phyloP scores from a whole-genome alignment of 2,329 filamentous ascomycete genomes.

The Huntiella abstrusa region DNA sequence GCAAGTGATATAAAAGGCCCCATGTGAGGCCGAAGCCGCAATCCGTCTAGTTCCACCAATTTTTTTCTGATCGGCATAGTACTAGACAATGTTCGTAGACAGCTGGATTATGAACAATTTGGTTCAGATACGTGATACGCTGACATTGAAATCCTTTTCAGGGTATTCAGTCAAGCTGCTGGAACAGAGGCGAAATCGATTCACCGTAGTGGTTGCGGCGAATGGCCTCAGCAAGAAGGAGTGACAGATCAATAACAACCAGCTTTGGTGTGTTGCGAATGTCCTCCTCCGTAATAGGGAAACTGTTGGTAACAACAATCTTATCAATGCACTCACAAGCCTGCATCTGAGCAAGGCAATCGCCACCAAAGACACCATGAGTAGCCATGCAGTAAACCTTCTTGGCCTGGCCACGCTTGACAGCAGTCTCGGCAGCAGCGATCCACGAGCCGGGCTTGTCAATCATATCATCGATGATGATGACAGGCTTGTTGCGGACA shows the following conservation, averaged over 20 bases:
- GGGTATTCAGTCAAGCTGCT: conserved; percentile 38
- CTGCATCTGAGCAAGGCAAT: conserved; percentile 77
- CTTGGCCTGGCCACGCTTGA: conserved; percentile 78
- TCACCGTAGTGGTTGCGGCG: conserved; percentile 93
- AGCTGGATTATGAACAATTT: too few relatives aligned
- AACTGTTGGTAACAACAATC: conserved; percentile 93
- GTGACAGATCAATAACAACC: conserved; percentile 74
- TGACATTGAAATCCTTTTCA: too few relatives aligned
- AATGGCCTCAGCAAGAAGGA: conserved; percentile 77
- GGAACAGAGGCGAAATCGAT: conserved; percentile 51
- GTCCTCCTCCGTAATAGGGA: conserved; percentile 67
- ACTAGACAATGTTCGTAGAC: too few relatives aligned
- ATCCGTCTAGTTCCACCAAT: too few relatives aligned
- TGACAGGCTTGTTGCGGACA: conserved; percentile 69
- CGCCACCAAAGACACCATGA: conserved; percentile 80
- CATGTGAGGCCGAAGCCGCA: too few relatives aligned
- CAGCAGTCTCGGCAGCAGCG: conserved; percentile 86
- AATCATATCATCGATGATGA: conserved; percentile 98
- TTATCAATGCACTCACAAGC: conserved; percentile 83
- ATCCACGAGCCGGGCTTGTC: conserved; percentile 96
- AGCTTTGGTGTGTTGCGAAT: conserved; percentile 59
- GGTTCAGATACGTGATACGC: too few relatives aligned
- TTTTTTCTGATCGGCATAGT: too few relatives aligned
- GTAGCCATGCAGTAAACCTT: conserved; percentile 97
- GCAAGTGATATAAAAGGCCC: too few relatives aligned